Evolutionary conservation across 306 rosid genomes (phyloP).

Genomic region (Hippophae rhamnoides): DNA sequence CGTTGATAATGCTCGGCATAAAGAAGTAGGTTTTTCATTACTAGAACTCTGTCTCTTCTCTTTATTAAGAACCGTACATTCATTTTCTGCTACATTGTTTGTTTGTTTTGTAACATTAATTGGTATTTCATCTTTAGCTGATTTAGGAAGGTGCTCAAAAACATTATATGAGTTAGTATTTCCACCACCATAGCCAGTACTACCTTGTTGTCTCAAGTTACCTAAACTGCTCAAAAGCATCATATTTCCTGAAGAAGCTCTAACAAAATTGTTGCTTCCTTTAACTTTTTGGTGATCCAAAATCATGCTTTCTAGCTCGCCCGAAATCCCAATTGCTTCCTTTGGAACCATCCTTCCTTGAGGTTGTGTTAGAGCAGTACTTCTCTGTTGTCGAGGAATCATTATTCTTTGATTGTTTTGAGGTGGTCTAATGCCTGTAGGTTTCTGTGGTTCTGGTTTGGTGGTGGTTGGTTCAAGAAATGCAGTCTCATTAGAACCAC

Average conservation of each 20-base stretch:
- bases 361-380: conserved; percentile 4
- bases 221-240: conserved; percentile 72
- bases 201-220: conserved; percentile 45
- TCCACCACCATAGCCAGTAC: conserved; percentile 1
- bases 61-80: conserved; percentile 5
- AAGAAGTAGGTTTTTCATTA: conserved; percentile 26
- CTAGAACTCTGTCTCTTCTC: conserved; percentile 1
- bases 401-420: conserved; percentile 15
- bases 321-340: conserved; percentile 65
- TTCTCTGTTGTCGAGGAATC: not conserved
- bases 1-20: conserved; percentile 72
- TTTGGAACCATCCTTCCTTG: conserved; percentile 58
- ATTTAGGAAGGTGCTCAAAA: conserved; percentile 30
- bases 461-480: not conserved
- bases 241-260: conserved; percentile 80
- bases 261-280: conserved; percentile 43
- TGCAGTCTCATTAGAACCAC: conserved; percentile 19
- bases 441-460: not conserved
- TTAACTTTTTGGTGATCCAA: conserved; percentile 49
- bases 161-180: conserved; percentile 15
- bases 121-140: conserved; percentile 23
- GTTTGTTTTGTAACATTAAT: conserved; percentile 14
- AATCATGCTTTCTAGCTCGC: conserved; percentile 79
- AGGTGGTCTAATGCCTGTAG: conserved; percentile 11
- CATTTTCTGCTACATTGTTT: conserved; percentile 17